Evolutionary conservation across 768 basidiomycete species (phyloP).

Genomic region (Mycena capillaripes): DNA sequence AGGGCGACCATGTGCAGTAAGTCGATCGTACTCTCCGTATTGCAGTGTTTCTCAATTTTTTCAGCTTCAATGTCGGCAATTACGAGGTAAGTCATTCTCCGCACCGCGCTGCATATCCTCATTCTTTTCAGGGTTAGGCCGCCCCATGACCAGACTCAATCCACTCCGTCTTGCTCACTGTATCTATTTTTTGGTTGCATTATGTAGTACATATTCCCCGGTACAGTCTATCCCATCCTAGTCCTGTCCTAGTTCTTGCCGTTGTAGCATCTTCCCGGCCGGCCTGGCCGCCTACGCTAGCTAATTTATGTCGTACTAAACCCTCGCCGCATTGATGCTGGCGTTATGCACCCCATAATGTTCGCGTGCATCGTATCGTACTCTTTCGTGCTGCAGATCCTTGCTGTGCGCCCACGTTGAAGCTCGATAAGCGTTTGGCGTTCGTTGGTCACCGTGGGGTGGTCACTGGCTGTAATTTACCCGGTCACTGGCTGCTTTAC

Average conservation of each 20-base stretch:
- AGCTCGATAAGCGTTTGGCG: no score
- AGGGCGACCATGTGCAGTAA: conserved; percentile 83
- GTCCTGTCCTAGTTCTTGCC: not conserved
- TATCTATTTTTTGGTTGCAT: conserved; percentile 6
- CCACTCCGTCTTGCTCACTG: not conserved
- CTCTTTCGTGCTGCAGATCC: not conserved
- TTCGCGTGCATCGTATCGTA: not conserved
- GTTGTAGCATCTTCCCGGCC: not conserved
- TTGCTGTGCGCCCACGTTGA: not conserved
- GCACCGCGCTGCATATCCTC: not conserved
- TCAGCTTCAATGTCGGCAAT: conserved; percentile 38
- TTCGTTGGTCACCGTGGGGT: no score
- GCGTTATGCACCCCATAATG: no score
- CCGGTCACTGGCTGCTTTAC: no score
- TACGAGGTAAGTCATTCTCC: conserved; percentile 20
- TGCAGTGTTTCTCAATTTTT: not conserved
- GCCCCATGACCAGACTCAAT: not conserved
- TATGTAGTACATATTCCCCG: conserved; percentile 1
- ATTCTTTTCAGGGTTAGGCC: not conserved
- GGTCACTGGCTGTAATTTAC: no score
- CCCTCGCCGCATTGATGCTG: no score
- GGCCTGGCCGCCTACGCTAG: not conserved
- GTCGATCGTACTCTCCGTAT: not conserved
- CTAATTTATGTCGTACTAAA: not conserved
- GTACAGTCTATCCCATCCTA: not conserved